Percentiles rank a stretch among this genome's conserved stretches.
phyloP scores from a whole-genome alignment of 352 stramenopile species.

The Blastocystis sp. region DNA sequence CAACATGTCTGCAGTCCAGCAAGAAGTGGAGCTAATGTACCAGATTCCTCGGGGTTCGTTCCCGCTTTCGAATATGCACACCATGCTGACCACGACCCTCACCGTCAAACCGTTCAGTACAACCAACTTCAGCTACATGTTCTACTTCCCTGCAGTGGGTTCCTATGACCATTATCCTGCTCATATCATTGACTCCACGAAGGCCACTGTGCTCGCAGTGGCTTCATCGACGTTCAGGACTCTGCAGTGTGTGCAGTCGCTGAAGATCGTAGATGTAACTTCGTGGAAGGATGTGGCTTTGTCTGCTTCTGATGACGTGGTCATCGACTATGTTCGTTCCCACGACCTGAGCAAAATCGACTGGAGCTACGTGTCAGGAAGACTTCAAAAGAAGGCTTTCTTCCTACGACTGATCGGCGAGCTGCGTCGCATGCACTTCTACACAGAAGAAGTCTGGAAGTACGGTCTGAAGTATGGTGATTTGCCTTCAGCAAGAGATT shows the following conservation, averaged over 20 bases:
- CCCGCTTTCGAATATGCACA: slow-evolving; percentile 67
- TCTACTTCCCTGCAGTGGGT: slow-evolving; percentile 69
- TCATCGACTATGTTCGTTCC: slow-evolving; percentile 65
- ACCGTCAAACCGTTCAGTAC: slow-evolving; percentile 66
- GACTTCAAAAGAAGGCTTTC: slow-evolving; percentile 66
- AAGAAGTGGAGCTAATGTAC: slow-evolving; percentile 67
- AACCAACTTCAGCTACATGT: slow-evolving; percentile 66
- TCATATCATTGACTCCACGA: slow-evolving; percentile 65
- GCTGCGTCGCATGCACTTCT: slow-evolving; percentile 66
- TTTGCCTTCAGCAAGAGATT: slow-evolving; percentile 65
- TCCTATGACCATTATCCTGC: slow-evolving; percentile 69
- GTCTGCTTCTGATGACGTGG: slow-evolving; percentile 66
- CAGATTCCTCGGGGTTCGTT: slow-evolving; percentile 70
- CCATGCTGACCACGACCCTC: slow-evolving; percentile 67
- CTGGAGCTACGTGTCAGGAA: slow-evolving; percentile 66
- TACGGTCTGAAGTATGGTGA: slow-evolving; percentile 69
- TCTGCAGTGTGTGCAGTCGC: slow-evolving; percentile 63
- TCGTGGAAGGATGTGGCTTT: slow-evolving; percentile 70
- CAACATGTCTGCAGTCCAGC: slow-evolving; percentile 67
- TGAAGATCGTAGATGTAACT: slow-evolving; percentile 67
- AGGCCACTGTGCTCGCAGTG: slow-evolving; percentile 65
- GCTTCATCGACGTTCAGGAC: slow-evolving; percentile 60
- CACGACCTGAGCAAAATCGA: slow-evolving; percentile 64
- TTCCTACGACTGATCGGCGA: slow-evolving; percentile 65
- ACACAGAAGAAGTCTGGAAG: slow-evolving; percentile 67